A percentile compares a stretch with the other conserved stretches of the same genome.
These are phyloP conservation scores for Trichoderma sp. DNA, from an alignment of 2,329 filamentous ascomycete genomes.

Conservation along the genomic window DNA sequence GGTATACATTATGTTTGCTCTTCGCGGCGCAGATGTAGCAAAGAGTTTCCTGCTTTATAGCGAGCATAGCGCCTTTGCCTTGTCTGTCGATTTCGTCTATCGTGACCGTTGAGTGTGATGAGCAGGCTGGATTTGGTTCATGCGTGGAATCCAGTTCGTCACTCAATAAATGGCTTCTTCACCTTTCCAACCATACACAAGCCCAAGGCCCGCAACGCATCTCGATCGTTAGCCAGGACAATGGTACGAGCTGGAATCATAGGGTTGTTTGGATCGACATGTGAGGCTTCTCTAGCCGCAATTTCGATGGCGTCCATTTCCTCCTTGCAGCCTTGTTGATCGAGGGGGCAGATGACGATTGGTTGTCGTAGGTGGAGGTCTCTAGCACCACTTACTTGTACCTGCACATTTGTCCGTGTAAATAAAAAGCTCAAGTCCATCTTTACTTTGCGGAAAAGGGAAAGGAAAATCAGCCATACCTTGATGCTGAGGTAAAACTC, in stretches of 20 bases:
- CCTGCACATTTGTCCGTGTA: slow-evolving; percentile 54
- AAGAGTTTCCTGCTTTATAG: not conserved
- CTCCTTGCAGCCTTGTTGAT: slow-evolving; percentile 93
- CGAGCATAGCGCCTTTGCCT: not conserved
- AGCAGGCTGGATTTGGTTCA: not conserved
- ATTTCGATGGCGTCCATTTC: slow-evolving; percentile 99
- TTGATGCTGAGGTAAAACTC: slow-evolving; percentile 96
- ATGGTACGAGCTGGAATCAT: slow-evolving; percentile 88
- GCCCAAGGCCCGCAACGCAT: slow-evolving; percentile 62
- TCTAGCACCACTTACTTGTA: slow-evolving; percentile 80
- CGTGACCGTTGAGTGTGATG: not conserved
- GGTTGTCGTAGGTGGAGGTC: slow-evolving; percentile 89
- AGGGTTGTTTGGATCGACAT: slow-evolving; percentile 84
- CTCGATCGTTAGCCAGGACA: slow-evolving; percentile 73
- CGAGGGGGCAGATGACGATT: slow-evolving; percentile 93
- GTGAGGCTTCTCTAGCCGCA: slow-evolving; percentile 87
- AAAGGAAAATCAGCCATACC: slow-evolving; percentile 51
- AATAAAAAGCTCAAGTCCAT: slow-evolving; percentile 25
- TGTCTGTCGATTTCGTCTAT: not conserved
- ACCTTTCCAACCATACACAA: slow-evolving; percentile 64
- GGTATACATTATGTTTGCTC: not conserved
- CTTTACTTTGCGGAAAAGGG: too few species aligned
- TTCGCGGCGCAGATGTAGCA: not conserved
- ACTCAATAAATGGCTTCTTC: slow-evolving; percentile 68
- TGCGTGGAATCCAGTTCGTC: slow-evolving; percentile 25